Evolutionary conservation across 495 filamentous ascomycete species (phyloP).

Genomic region (Aspergillus incahuasiensis): DNA sequence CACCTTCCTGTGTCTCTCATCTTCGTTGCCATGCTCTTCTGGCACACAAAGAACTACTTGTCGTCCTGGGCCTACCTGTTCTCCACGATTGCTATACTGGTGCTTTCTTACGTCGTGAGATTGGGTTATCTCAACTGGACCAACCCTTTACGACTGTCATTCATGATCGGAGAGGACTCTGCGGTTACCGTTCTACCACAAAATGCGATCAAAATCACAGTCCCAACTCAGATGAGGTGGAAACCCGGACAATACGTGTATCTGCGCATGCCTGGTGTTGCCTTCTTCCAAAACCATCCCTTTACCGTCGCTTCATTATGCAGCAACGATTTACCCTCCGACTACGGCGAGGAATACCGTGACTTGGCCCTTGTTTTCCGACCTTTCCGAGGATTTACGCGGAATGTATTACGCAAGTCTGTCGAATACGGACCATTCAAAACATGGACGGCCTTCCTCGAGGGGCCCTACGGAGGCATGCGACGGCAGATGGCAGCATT

Average conservation of each 20-base stretch:
- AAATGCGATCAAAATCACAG: constrained; percentile 87
- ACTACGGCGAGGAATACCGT: constrained; percentile 78
- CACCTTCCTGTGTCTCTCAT: constrained; percentile 79
- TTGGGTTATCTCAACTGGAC: constrained; percentile 81
- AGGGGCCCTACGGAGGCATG: constrained; percentile 94
- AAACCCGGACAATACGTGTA: constrained; percentile 93
- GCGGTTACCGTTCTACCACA: constrained; percentile 83
- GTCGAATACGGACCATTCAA: constrained; percentile 76
- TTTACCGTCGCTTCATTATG: constrained; percentile 93
- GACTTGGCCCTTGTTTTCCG: constrained; percentile 89
- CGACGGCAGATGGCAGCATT: constrained; percentile 86
- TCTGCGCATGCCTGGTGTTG: constrained; percentile 86
- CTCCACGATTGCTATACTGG: constrained; percentile 76
- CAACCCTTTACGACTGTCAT: constrained; percentile 72
- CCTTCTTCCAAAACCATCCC: constrained; percentile 85
- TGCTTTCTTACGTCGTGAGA: constrained; percentile 57
- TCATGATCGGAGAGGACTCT: constrained; percentile 82
- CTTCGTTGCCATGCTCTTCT: constrained; percentile 84
- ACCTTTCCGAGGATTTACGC: constrained; percentile 85
- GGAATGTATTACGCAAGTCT: constrained; percentile 69
- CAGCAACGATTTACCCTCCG: constrained; percentile 81
- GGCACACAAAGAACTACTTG: constrained; percentile 92
- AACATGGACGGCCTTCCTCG: constrained; percentile 84
- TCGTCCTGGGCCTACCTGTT: constrained; percentile 88
- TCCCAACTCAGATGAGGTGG: constrained; percentile 91